A percentile compares a stretch with the other conserved stretches of the same genome.
Evolutionary conservation across 768 basidiomycete species (phyloP).

Genomic region (Lactarius pseudohatsudake): DNA sequence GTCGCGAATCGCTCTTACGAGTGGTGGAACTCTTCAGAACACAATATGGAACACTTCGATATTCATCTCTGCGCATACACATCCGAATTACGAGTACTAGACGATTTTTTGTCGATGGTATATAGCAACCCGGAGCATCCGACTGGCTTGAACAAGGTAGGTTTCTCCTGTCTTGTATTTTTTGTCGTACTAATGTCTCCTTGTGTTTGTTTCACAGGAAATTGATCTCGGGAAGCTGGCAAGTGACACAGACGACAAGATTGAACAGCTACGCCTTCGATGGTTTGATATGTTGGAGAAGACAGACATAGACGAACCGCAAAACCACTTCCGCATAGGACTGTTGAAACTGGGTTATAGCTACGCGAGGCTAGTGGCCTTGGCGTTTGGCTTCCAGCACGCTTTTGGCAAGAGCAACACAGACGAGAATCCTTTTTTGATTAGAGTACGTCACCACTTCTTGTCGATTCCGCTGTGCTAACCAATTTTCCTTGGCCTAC

Average conservation of each 20-base stretch:
- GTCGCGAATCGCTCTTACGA: slow-evolving; percentile 58
- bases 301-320: slow-evolving; percentile 54
- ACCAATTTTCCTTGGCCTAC: background rate
- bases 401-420: slow-evolving; percentile 59
- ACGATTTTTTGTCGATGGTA: slow-evolving; percentile 54
- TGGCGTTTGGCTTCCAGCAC: slow-evolving; percentile 78
- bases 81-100: slow-evolving; percentile 65
- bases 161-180: background rate
- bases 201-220: slow-evolving; percentile 40
- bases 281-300: slow-evolving; percentile 58
- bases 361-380: slow-evolving; percentile 65
- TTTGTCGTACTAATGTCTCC: background rate
- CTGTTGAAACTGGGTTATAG: slow-evolving; percentile 62
- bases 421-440: slow-evolving; percentile 65
- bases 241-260: slow-evolving; percentile 64
- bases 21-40: slow-evolving; percentile 27
- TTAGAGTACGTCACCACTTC: slow-evolving; percentile 48
- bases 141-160: slow-evolving; percentile 72
- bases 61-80: slow-evolving; percentile 81
- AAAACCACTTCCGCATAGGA: slow-evolving; percentile 60
- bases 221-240: slow-evolving; percentile 65
- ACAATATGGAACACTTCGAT: slow-evolving; percentile 70
- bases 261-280: slow-evolving; percentile 51
- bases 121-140: slow-evolving; percentile 74
- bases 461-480: slow-evolving; percentile 9